Conservation (phyloP, 1,284 basidiomycete genomes). For the Melampsora americana region DNA sequence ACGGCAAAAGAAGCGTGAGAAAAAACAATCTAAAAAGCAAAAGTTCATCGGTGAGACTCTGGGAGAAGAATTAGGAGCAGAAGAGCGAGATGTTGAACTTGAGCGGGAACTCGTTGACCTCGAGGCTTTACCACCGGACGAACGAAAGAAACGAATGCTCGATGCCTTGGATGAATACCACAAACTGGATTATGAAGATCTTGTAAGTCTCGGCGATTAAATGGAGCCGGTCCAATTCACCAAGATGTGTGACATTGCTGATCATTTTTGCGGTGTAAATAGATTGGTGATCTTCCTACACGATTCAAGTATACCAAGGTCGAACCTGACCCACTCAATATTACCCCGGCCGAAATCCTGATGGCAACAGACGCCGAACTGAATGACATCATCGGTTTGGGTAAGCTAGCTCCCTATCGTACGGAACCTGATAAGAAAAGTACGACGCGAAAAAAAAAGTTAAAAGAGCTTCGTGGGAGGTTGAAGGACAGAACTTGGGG, state of each 20-base stretch:
- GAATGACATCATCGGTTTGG: slow-evolving; percentile 82
- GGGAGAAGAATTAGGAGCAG: slow-evolving; percentile 57
- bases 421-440: slow-evolving; percentile 61
- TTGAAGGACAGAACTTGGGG: slow-evolving; percentile 59
- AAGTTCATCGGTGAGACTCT: slow-evolving; percentile 56
- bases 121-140: slow-evolving; percentile 49
- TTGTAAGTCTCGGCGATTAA: slow-evolving; percentile 61
- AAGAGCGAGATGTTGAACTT: slow-evolving; percentile 72
- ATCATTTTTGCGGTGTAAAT: slow-evolving; percentile 33
- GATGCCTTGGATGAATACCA: slow-evolving; percentile 88
- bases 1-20: slow-evolving; percentile 54
- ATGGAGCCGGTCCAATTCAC: neutral
- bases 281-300: slow-evolving; percentile 85
- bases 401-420: slow-evolving; percentile 88
- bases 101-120: slow-evolving; percentile 53
- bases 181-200: slow-evolving; percentile 88
- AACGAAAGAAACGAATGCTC: slow-evolving; percentile 60
- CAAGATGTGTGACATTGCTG: neutral
- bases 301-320: slow-evolving; percentile 87
- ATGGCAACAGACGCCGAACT: slow-evolving; percentile 88
- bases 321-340: slow-evolving; percentile 66
- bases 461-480: slow-evolving; percentile 70
- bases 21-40: slow-evolving; percentile 52
- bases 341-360: slow-evolving; percentile 82
- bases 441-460: slow-evolving; percentile 61